phyloP scores from a whole-genome alignment of 2,329 filamentous ascomycete genomes.

The Zasmidium citrigriseum region DNA sequence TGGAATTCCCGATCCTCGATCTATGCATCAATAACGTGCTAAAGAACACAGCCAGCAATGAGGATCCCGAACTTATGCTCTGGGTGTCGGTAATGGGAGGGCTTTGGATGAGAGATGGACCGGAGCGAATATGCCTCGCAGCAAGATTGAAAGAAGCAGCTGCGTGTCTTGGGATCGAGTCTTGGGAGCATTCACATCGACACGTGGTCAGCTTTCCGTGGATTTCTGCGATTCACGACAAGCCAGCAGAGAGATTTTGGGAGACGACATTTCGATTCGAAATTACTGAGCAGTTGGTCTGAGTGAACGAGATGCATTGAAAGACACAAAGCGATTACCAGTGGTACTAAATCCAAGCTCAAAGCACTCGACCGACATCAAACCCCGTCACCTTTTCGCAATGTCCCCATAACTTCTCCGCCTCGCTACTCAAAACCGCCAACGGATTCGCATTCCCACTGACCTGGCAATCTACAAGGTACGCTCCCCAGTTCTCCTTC shows the following conservation, averaged over 20 bases:
- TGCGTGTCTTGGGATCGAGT: not conserved
- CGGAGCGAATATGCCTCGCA: not conserved
- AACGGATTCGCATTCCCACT: slow-evolving; percentile 24
- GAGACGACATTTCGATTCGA: not conserved
- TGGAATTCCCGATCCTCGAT: not conserved
- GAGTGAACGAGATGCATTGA: too few relatives aligned
- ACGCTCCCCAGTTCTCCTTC: slow-evolving; percentile 5
- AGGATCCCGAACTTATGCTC: not conserved
- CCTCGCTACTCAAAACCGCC: slow-evolving; percentile 34
- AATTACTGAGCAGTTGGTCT: too few relatives aligned
- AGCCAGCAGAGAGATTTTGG: not conserved
- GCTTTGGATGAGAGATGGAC: not conserved
- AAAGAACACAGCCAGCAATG: not conserved
- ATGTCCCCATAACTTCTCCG: slow-evolving; percentile 46
- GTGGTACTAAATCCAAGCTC: too few relatives aligned
- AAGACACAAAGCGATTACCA: too few relatives aligned
- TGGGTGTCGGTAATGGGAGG: not conserved
- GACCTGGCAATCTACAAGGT: slow-evolving; percentile 32
- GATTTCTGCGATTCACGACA: not conserved
- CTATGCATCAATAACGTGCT: not conserved
- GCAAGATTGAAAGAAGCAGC: not conserved
- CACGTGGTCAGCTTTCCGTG: not conserved
- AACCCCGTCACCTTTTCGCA: not conserved
- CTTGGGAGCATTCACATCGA: not conserved
- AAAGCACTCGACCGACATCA: too few relatives aligned